Percentiles rank a stretch among this genome's conserved stretches.
phyloP scores from a whole-genome alignment of 805 yeast species.

The Ogataea kodamae region DNA sequence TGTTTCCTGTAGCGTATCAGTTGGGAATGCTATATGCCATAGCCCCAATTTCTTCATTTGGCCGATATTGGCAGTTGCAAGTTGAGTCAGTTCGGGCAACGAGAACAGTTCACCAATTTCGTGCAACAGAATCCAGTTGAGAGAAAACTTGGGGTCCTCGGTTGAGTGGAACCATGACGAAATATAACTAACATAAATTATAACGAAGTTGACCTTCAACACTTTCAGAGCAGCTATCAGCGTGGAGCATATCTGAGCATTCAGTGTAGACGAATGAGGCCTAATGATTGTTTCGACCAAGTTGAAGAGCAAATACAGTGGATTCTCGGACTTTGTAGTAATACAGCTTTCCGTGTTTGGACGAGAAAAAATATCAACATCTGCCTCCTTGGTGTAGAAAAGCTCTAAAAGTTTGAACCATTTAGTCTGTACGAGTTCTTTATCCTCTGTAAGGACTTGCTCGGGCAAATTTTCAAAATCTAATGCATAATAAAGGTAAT shows the following conservation, averaged over 20 bases:
- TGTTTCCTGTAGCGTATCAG: background rate
- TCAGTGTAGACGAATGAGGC: conserved; percentile 22
- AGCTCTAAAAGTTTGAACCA: conserved; percentile 39
- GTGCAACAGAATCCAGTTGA: conserved; percentile 17
- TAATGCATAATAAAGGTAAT: conserved; percentile 31
- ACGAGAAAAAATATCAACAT: conserved; percentile 14
- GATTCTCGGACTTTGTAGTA: conserved; percentile 37
- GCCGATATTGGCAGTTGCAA: conserved; percentile 9
- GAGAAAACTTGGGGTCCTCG: conserved; percentile 19
- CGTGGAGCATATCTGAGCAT: conserved; percentile 25
- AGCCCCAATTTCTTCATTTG: conserved; percentile 8
- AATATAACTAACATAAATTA: conserved; percentile 22
- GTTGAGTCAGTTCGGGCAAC: conserved; percentile 11
- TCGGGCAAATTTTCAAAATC: conserved; percentile 20
- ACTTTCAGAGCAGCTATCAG: conserved; percentile 26
- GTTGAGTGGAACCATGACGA: conserved; percentile 20
- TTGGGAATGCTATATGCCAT: conserved; percentile 20
- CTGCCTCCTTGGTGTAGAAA: conserved; percentile 26
- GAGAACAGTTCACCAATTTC: conserved; percentile 9
- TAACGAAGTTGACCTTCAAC: conserved; percentile 24
- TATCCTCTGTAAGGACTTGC: conserved; percentile 24
- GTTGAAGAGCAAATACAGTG: conserved; percentile 38
- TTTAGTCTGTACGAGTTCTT: conserved; percentile 34
- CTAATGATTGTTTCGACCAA: conserved; percentile 33
- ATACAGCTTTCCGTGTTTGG: conserved; percentile 45